Base-by-base conservation (phyloP, 495 filamentous ascomycete genomes). In the Aspergillus baeticus region DNA sequence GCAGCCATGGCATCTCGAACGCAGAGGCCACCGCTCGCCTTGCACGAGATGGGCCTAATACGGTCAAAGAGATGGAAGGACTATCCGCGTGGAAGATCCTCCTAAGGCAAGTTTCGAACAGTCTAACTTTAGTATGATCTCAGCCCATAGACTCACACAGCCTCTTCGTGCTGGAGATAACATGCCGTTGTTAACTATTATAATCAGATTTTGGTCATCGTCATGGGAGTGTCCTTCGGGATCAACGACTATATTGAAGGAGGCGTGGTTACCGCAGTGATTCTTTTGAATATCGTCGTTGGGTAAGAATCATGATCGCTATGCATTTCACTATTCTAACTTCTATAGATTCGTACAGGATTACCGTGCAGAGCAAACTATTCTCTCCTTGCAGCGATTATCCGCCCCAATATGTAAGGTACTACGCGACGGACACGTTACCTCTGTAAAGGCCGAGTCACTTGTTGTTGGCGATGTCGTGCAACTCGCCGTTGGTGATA, bases 401-500 rank as follows among this genome's bases (percentile, higher is more conserved):
- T 91, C 87, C 1, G 89, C 91, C 3, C 91, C 91, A 46, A 85
- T 86, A 58, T 92, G 91, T 26, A 82, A 76, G 53, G 90, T 88
- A 3, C 72, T 96, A 5, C 86, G 91, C 37, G 84, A 91, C 65
- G 88, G 89, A 1, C 79, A 81, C 39, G 77, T 80, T 11, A 67
- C 77, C 22, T 82, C 82, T 18, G 77, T 94, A 48, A 82, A 88
- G 17, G 88, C 89, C 43, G 77, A 81, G 21, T 82, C 91, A 41
- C 77, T 94, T 41, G 86, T 93, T 5, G 87, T 89, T n/a, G 91
- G 91, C 29, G 91, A 96, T 57, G 74, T 91, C 43, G 83, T 90
- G n/a, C 72, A 80, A 31, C 67, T 90, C n/a, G 77, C 81, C 47
- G 83, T 85, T 6, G 86, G 87, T 10, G 86, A 88, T 62, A 87